Evolutionary conservation across 176 grass and related monocot species (phyloP).

Genomic region (Rhynchospora tenuis): DNA sequence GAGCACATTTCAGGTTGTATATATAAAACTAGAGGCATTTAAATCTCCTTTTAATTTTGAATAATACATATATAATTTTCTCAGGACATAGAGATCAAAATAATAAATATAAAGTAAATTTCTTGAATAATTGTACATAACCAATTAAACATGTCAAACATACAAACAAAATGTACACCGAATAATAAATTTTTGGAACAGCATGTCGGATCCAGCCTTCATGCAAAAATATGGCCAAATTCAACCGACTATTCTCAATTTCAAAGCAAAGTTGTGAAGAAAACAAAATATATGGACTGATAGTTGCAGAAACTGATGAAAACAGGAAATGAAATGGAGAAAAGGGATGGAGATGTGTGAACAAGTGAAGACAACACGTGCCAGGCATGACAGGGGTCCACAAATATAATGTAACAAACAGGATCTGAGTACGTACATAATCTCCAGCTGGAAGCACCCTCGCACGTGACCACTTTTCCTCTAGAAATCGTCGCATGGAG

Average conservation of each 20-base stretch:
- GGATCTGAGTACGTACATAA: constrained; percentile 1
- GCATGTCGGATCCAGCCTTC: neutral
- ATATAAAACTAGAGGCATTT: too few species aligned
- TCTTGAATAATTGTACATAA: too few species aligned
- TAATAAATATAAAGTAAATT: too few species aligned
- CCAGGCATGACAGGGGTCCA: constrained; percentile 5
- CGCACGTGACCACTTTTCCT: constrained; percentile 9
- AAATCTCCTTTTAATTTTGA: too few species aligned
- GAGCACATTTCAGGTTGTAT: too few species aligned
- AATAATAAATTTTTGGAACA: neutral
- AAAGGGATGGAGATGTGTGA: neutral
- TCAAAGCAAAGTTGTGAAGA: too few species aligned
- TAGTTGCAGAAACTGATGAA: neutral
- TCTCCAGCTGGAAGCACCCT: constrained; percentile 12
- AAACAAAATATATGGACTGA: neutral
- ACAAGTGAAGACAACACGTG: constrained; percentile 14
- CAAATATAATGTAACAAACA: neutral
- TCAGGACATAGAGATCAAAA: too few species aligned
- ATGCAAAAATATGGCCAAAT: too few species aligned
- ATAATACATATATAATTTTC: too few species aligned
- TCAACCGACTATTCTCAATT: too few species aligned
- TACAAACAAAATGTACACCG: neutral
- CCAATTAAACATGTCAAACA: too few species aligned
- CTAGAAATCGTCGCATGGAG: neutral
- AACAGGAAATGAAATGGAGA: neutral